A percentile compares a stretch with the other conserved stretches of the same genome.
These are phyloP conservation scores for Penicillium fuscoglaucum DNA, from an alignment of 2,329 filamentous ascomycete species.

Conservation along the genomic window DNA sequence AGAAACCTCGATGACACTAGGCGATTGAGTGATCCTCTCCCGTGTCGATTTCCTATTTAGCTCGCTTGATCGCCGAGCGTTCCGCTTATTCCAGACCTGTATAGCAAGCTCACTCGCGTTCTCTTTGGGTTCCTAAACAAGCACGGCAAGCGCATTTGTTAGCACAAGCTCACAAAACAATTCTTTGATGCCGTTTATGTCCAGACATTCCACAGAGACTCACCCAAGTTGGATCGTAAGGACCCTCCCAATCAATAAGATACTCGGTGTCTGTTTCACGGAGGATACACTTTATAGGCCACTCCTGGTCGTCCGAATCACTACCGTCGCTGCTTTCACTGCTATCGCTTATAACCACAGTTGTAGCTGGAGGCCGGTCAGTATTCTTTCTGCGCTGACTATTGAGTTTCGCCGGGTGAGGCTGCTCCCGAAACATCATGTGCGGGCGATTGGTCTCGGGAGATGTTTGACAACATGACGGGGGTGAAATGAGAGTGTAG, in stretches of 20 bases:
- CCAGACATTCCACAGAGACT: constrained; percentile 15
- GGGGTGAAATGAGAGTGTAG: constrained; percentile 6
- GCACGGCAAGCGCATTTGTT: neutral
- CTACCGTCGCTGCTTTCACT: constrained; percentile 11
- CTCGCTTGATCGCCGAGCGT: constrained; percentile 11
- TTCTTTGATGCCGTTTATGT: neutral
- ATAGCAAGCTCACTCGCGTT: constrained; percentile 35
- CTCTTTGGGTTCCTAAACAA: constrained; percentile 37
- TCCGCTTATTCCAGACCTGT: constrained; percentile 32
- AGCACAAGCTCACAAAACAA: neutral
- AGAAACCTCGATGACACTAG: neutral
- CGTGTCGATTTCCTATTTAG: neutral
- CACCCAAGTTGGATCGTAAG: constrained; percentile 42
- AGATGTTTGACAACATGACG: constrained; percentile 4
- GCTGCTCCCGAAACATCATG: constrained; percentile 5
- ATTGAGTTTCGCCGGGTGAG: constrained; percentile 3
- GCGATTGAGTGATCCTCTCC: neutral
- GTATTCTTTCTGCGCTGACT: constrained; percentile 15
- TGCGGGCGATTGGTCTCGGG: constrained; percentile 4
- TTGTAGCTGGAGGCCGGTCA: constrained; percentile 19
- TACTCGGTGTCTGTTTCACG: constrained; percentile 38
- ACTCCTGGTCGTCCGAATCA: constrained; percentile 32
- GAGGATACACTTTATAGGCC: constrained; percentile 39
- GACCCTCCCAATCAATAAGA: constrained; percentile 42
- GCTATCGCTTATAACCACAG: constrained; percentile 1